Percentiles rank a stretch among this genome's conserved stretches.
phyloP scores from a whole-genome alignment of 768 basidiomycete species.

The Leucogyrophana mollusca region DNA sequence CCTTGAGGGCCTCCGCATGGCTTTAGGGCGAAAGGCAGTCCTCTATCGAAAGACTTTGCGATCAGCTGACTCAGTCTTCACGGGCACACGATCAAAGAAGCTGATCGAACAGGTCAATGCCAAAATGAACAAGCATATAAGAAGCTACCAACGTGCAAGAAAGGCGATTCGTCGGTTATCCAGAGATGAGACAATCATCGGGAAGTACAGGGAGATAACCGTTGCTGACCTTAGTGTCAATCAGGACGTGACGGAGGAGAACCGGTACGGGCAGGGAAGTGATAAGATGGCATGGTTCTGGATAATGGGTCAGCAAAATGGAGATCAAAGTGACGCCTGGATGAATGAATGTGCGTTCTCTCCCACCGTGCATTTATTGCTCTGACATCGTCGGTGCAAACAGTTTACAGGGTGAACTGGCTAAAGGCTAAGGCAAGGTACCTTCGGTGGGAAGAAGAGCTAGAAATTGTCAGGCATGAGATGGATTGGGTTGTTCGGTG shows the following conservation, averaged over 20 bases:
- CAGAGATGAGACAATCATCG: not conserved
- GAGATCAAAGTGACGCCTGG: not conserved
- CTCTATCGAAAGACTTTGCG: constrained; percentile 5
- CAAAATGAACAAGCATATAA: constrained; percentile 1
- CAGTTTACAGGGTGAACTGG: constrained; percentile 4
- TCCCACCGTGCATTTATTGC: too few relatives aligned
- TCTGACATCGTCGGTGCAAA: too few relatives aligned
- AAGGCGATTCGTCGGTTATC: not conserved
- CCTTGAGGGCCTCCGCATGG: constrained; percentile 2
- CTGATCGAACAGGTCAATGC: not conserved
- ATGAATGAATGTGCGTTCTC: constrained; percentile 4
- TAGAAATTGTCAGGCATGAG: constrained; percentile 12
- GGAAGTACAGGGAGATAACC: constrained; percentile 2
- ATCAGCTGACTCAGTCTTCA: not conserved
- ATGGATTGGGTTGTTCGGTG: constrained; percentile 17
- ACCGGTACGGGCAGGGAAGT: constrained; percentile 6
- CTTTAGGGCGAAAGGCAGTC: constrained; percentile 4
- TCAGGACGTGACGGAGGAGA: constrained; percentile 11
- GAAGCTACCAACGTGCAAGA: constrained; percentile 3
- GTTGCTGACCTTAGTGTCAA: constrained; percentile 1
- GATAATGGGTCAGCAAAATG: not conserved
- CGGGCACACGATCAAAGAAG: constrained; percentile 5
- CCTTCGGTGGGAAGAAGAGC: constrained; percentile 17
- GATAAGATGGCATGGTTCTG: constrained; percentile 7
- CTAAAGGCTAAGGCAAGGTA: constrained; percentile 14